These are phyloP conservation scores for Fusarium aywerte DNA, from an alignment of 2,329 filamentous ascomycete species.

Conservation along the genomic window DNA sequence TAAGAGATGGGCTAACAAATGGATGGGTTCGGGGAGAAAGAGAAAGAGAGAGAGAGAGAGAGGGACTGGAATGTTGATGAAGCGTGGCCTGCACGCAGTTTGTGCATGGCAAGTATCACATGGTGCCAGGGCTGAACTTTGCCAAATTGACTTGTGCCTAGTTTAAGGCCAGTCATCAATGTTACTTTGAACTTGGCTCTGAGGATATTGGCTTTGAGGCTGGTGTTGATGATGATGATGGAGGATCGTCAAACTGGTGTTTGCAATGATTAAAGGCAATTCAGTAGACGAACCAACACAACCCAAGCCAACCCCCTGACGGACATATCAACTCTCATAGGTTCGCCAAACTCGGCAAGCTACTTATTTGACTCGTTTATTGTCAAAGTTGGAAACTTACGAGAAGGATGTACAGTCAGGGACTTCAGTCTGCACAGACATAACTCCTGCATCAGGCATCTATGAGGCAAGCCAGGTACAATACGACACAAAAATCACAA, in stretches of 20 bases:
- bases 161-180: background rate
- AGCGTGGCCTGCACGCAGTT: slow-evolving; percentile 27
- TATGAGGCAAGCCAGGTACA: background rate
- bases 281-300: background rate
- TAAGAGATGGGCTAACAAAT: background rate
- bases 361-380: background rate
- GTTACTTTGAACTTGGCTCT: background rate
- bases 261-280: background rate
- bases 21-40: slow-evolving; percentile 44
- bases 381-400: background rate
- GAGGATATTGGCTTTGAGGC: background rate
- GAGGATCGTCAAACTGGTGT: background rate
- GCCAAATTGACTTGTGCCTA: background rate
- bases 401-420: background rate
- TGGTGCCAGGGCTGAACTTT: slow-evolving; percentile 23
- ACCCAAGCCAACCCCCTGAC: slow-evolving; percentile 1
- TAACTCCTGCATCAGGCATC: background rate
- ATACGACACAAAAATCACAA: background rate
- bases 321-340: background rate
- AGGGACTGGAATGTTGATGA: slow-evolving; percentile 32
- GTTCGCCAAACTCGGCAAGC: slow-evolving; percentile 9
- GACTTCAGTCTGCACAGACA: background rate
- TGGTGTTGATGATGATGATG: background rate
- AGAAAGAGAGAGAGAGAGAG: background rate
- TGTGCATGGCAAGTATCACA: slow-evolving; percentile 5